Base-by-base conservation (phyloP, 371 early-diverging fungal species). In the Rhizopus sp. region DNA sequence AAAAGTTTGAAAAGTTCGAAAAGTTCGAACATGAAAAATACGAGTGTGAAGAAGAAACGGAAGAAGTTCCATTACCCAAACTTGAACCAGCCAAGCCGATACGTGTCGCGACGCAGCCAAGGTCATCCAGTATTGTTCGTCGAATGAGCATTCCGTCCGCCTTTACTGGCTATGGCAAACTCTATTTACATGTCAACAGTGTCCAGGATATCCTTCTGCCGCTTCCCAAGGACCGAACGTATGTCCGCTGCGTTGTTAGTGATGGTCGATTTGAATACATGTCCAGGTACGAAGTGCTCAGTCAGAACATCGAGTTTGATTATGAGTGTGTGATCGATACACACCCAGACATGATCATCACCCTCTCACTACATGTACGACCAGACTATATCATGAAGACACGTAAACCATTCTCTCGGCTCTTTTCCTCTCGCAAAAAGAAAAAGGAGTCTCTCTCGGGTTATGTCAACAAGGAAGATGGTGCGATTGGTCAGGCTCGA, bases 191-290 rank as follows among this genome's bases (percentile, higher is more conserved):
- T 10, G 65, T 77, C 13, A 68, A 70, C 15, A 64, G 62, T 8
- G 64, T 72, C 10, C 65, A 66, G 9, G 68, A 80, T 56, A 60
- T 77, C 13, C 51, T 74, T 10, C 34, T 79, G 4, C 80, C 80
- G 4, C 31, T 79, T 35, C 75, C 80, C 10, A 72, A 62, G 4
- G 80, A 79, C 1, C 61, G 66, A 5, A 73, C 80, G 17, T 74
- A 70, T 46, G 75, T 74, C 0, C 74, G 80, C 2, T 76, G 75
- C 38, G 75, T 79, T 0, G 65, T 79, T 7, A 80, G 74, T 30
- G 80, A 80, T 45, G 77, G 75, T 1, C 47, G 73, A 33, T 77
- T 75, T 57, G 80, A 80, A 45, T 76, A 80, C 53, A 70, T 80
- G 65, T 74, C 80, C 15, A 66, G 73, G 9, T 80, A 77, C 40